Conservation (phyloP, 2,329 filamentous ascomycete genomes). For the Pseudocercospora cruenta region DNA sequence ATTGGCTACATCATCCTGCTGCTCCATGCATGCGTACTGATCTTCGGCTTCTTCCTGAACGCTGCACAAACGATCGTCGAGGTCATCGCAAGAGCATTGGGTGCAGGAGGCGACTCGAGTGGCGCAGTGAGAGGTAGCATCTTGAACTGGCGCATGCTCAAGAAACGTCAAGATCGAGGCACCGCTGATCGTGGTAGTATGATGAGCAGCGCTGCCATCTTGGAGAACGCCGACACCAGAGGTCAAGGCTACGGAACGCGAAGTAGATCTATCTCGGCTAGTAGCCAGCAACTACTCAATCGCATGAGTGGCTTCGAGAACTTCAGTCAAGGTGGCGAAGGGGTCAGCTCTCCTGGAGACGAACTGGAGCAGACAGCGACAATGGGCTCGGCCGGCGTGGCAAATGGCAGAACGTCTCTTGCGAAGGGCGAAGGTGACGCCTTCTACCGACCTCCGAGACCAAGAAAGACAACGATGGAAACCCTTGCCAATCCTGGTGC, state of each 20-base stretch:
- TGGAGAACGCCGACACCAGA: conserved; percentile 44
- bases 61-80: conserved; percentile 89
- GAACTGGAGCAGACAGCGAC: conserved; percentile 20
- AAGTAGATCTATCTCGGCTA: conserved; percentile 63
- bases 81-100: conserved; percentile 78
- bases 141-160: conserved; percentile 62
- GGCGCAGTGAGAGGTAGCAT: conserved; percentile 71
- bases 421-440: conserved; percentile 59
- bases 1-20: conserved; percentile 89
- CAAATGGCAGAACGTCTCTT: conserved; percentile 16
- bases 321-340: conserved; percentile 61
- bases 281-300: conserved; percentile 64
- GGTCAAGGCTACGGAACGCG: conserved; percentile 46
- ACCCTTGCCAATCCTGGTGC: conserved; percentile 49
- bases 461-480: conserved; percentile 67
- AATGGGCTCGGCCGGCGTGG: conserved; percentile 14
- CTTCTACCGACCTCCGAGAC: conserved; percentile 84
- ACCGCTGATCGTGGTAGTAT: conserved; percentile 74
- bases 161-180: conserved; percentile 35
- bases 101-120: conserved; percentile 72
- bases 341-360: conserved; percentile 48
- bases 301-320: conserved; percentile 57
- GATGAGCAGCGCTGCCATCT: conserved; percentile 79
- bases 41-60: conserved; percentile 93
- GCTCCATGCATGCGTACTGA: conserved; percentile 79